Conservation (phyloP, 495 filamentous ascomycete genomes). For the Trichocladium antarcticum region DNA sequence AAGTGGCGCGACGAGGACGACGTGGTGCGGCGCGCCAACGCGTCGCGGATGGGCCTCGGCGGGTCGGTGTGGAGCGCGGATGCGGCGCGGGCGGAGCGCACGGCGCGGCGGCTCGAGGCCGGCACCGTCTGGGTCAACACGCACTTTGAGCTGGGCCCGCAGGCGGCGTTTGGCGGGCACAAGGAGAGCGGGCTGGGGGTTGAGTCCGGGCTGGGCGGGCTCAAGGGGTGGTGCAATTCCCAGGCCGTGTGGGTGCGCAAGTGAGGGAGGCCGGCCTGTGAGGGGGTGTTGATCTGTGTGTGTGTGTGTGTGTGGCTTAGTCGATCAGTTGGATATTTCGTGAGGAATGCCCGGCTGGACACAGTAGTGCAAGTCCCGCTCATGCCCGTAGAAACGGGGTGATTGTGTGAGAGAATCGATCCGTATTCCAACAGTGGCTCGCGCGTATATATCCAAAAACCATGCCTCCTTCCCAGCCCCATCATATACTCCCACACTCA, state of each 20-base stretch:
- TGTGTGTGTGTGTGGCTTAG: too few relatives aligned
- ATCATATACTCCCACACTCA: not conserved
- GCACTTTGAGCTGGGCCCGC: constrained; percentile 27
- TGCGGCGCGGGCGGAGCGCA: constrained; percentile 34
- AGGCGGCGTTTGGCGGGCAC: constrained; percentile 44
- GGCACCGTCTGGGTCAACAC: constrained; percentile 50
- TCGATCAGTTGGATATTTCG: too few relatives aligned
- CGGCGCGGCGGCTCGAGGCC: constrained; percentile 39
- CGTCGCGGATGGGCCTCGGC: constrained; percentile 40
- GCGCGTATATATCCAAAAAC: too few relatives aligned
- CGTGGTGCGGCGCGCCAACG: constrained; percentile 44
- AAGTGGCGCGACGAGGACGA: constrained; percentile 44
- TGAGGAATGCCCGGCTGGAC: too few relatives aligned
- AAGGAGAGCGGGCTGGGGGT: constrained; percentile 49
- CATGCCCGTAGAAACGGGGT: too few relatives aligned
- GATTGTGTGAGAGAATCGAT: too few relatives aligned
- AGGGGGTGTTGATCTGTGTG: too few relatives aligned
- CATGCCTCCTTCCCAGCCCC: too few relatives aligned
- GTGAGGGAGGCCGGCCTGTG: too few relatives aligned
- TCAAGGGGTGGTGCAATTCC: constrained; percentile 42
- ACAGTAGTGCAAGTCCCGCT: too few relatives aligned
- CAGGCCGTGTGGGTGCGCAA: constrained; percentile 22
- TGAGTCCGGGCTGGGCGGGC: constrained; percentile 41
- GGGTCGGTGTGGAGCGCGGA: constrained; percentile 44
- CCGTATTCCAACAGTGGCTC: too few relatives aligned